Conservation (phyloP, 2,329 filamentous ascomycete species). For the Penicillium aurantiogriseum region DNA sequence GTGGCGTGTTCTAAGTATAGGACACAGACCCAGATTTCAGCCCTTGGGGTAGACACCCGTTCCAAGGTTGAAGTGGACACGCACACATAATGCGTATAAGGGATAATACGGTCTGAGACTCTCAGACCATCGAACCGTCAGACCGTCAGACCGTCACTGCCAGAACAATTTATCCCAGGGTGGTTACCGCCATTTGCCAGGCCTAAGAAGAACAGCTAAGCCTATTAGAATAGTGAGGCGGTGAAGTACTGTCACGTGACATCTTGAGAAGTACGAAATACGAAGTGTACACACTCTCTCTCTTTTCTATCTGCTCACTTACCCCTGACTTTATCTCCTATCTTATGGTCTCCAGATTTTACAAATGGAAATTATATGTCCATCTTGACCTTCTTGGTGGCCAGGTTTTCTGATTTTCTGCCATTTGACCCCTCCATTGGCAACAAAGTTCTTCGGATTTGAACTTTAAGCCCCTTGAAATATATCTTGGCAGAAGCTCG, state of each 20-base stretch:
- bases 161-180: background rate
- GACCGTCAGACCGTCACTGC: background rate
- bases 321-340: background rate
- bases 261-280: background rate
- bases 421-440: background rate
- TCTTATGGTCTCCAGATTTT: background rate
- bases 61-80: slow-evolving; percentile 1
- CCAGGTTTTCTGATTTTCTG: background rate
- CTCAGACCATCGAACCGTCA: no score
- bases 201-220: background rate
- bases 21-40: slow-evolving; percentile 8
- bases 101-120: background rate
- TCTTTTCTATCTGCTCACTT: background rate
- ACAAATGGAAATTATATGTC: background rate
- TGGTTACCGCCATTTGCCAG: slow-evolving; percentile 13
- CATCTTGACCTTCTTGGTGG: background rate
- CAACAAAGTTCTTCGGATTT: background rate
- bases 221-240: background rate
- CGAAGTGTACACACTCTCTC: background rate
- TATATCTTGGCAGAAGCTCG: background rate
- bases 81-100: background rate
- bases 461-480: background rate
- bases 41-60: background rate
- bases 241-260: background rate
- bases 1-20: slow-evolving; percentile 15